Evolutionary conservation across 345 rosid species (phyloP).

Genomic region (Eucalyptus globulus): DNA sequence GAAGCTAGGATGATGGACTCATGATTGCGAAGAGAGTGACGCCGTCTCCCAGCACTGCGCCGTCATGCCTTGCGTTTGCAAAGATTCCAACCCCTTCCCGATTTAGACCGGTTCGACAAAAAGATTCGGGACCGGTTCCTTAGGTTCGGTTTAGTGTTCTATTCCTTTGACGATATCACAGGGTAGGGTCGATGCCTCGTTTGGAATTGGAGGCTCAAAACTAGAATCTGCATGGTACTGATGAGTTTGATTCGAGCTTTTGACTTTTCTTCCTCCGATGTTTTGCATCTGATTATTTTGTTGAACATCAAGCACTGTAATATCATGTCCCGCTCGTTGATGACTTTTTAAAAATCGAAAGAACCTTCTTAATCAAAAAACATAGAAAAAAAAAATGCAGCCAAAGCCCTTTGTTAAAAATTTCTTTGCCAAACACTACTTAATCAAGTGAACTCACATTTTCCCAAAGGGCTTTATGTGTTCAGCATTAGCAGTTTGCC

Average conservation of each 20-base stretch:
- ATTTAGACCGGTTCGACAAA: background rate
- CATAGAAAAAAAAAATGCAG: background rate
- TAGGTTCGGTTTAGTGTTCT: background rate
- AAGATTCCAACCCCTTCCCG: background rate
- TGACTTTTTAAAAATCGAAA: background rate
- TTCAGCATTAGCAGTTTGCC: no score
- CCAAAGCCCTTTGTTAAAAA: background rate
- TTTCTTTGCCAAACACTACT: no score
- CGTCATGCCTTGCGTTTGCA: background rate
- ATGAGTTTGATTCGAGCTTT: background rate
- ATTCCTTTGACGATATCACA: background rate
- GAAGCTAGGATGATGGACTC: background rate
- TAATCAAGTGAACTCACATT: background rate
- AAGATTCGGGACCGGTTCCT: background rate
- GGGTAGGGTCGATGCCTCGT: background rate
- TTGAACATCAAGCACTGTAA: background rate
- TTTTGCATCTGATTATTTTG: background rate
- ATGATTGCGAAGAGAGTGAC: background rate
- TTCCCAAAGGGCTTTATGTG: fast-evolving
- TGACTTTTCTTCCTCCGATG: background rate
- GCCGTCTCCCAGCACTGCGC: background rate
- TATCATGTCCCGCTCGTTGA: background rate
- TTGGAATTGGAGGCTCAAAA: background rate
- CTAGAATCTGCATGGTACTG: background rate
- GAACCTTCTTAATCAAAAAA: background rate